Evolutionary conservation across 352 stramenopile species (phyloP).

Genomic region (Globisporangium splendens): DNA sequence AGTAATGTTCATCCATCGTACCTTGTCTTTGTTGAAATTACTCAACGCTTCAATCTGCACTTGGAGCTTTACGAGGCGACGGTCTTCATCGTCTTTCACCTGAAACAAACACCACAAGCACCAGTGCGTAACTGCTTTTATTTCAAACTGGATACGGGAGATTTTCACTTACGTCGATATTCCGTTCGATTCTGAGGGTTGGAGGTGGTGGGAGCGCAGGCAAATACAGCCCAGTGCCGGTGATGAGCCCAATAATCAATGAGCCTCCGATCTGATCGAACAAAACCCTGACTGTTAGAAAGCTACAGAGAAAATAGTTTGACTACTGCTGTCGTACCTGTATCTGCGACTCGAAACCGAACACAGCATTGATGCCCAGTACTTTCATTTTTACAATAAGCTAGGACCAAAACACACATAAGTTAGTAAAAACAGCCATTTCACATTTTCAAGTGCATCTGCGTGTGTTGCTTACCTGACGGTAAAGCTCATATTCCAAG

Average conservation of each 20-base stretch:
- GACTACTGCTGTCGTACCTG: conserved; percentile 32
- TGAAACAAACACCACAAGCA: conserved; percentile 17
- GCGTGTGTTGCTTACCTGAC: conserved; percentile 75
- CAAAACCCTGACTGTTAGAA: too few species aligned
- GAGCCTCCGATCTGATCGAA: conserved; percentile 86
- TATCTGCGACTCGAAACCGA: conserved; percentile 91
- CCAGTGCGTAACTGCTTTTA: too few species aligned
- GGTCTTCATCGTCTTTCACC: conserved; percentile 93
- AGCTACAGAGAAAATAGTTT: not conserved
- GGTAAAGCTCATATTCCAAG: conserved; percentile 97
- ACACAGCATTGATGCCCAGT: conserved; percentile 95
- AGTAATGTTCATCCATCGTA: conserved; percentile 6
- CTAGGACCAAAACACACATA: conserved; percentile 20
- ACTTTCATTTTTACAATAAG: conserved; percentile 90
- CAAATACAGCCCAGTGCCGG: conserved; percentile 89
- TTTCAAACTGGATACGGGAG: not conserved
- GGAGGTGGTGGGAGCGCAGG: conserved; percentile 93
- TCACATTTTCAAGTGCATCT: not conserved
- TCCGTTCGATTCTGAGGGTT: conserved; percentile 92
- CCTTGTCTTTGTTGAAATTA: conserved; percentile 79
- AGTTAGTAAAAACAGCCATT: not conserved
- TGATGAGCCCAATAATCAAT: conserved; percentile 89
- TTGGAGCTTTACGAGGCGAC: conserved; percentile 91
- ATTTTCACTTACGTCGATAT: conserved; percentile 83
- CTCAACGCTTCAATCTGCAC: conserved; percentile 88